phyloP scores from a whole-genome alignment of 495 filamentous ascomycete species.

The Neurospora africana region DNA sequence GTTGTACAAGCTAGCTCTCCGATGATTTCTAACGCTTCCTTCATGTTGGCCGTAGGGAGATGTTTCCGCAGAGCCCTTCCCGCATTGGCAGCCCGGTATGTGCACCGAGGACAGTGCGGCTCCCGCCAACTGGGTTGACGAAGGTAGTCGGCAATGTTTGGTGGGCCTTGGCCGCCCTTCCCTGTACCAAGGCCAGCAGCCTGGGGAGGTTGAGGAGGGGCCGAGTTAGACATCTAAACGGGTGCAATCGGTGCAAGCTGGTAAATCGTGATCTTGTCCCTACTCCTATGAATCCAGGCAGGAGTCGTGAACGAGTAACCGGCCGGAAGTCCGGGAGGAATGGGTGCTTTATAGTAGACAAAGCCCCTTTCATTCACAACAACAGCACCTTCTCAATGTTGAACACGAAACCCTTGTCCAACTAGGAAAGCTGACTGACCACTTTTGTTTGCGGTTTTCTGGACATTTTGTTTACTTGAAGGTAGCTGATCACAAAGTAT shows the following conservation, averaged over 20 bases:
- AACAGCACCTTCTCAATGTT: neutral
- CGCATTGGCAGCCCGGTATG: neutral
- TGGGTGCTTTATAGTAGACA: neutral
- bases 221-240: neutral
- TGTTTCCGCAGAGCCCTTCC: neutral
- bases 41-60: neutral
- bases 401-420: neutral
- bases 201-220: neutral
- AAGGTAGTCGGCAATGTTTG: neutral
- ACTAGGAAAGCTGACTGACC: neutral
- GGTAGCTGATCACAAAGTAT: neutral
- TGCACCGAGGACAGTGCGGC: neutral
- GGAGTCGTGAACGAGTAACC: neutral
- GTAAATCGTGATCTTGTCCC: neutral
- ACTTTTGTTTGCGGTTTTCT: neutral
- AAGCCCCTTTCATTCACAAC: neutral
- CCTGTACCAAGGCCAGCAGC: neutral
- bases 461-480: neutral
- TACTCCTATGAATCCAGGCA: neutral
- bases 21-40: neutral
- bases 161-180: neutral
- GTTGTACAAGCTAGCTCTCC: neutral
- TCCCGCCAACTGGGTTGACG: neutral
- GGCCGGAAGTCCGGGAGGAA: neutral
- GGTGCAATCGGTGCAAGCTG: neutral